Percentiles rank a stretch among this genome's conserved stretches.
phyloP scores from a whole-genome alignment of 352 stramenopile genomes.

The Phytopythium kandeliae region DNA sequence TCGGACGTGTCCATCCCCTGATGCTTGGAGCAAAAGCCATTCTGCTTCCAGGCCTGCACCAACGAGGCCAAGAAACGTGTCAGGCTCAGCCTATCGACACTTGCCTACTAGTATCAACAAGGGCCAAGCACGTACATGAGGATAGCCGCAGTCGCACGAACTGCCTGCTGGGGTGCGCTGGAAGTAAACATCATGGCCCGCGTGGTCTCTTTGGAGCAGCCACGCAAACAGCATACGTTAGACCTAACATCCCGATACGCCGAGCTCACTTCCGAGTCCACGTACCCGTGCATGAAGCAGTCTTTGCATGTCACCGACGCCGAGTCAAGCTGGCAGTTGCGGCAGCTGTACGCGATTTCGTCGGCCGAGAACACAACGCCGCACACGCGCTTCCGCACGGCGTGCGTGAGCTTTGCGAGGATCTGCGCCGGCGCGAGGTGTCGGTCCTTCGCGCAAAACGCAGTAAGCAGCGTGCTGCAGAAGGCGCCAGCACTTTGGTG shows the following conservation, averaged over 20 bases:
- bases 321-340: conserved; percentile 81
- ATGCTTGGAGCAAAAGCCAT: conserved; percentile 76
- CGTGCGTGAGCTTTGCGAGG: conserved; percentile 51
- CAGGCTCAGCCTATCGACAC: not conserved
- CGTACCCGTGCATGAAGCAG: conserved; percentile 73
- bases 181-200: conserved; percentile 84
- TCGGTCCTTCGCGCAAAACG: conserved; percentile 58
- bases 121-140: conserved; percentile 40
- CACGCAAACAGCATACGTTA: not conserved
- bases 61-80: not conserved
- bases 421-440: conserved; percentile 38
- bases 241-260: not conserved
- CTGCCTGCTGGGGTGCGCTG: conserved; percentile 81
- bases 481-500: conserved; percentile 15
- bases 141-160: conserved; percentile 81
- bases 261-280: conserved; percentile 4
- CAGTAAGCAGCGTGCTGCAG: conserved; percentile 49
- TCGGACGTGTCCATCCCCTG: conserved; percentile 43
- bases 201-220: conserved; percentile 43
- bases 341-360: conserved; percentile 86
- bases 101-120: not conserved
- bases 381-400: conserved; percentile 68
- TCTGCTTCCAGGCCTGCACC: conserved; percentile 65
- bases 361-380: conserved; percentile 81
- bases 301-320: conserved; percentile 86